Conservation (phyloP, 805 yeast species). For the Kodamaea laetipori region DNA sequence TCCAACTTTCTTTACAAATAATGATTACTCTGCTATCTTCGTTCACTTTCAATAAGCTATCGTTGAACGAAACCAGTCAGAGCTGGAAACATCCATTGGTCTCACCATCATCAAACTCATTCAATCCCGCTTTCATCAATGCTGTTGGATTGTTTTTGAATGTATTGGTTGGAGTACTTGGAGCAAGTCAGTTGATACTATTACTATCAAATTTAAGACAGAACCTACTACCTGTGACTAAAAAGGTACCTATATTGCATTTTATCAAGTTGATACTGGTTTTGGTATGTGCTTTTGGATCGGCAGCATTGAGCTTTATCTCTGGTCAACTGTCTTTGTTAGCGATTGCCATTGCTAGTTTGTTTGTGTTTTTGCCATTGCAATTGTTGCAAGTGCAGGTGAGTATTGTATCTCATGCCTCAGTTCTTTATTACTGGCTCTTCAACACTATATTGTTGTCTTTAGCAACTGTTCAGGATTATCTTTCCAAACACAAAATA, state of each 20-base stretch:
- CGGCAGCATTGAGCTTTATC: background rate
- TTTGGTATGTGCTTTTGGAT: background rate
- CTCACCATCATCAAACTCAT: constrained; percentile 17
- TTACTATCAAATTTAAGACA: constrained; percentile 13
- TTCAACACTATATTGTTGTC: constrained; percentile 13
- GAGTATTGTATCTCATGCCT: constrained; percentile 24
- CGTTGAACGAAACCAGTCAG: background rate
- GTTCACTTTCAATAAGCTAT: no score
- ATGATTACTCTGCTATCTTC: no score
- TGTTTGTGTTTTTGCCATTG: constrained; percentile 23
- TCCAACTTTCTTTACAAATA: no score
- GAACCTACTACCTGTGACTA: constrained; percentile 18
- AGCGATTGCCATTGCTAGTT: background rate
- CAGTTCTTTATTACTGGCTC: constrained; percentile 28
- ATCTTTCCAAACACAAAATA: constrained; percentile 21
- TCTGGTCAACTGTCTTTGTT: constrained; percentile 5
- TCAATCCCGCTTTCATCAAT: constrained; percentile 28
- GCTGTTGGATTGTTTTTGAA: constrained; percentile 14
- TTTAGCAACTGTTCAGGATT: constrained; percentile 21
- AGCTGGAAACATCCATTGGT: constrained; percentile 3
- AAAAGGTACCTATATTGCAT: constrained; percentile 12
- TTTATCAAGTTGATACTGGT: constrained; percentile 4
- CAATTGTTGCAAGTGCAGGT: constrained; percentile 25
- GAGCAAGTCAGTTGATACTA: constrained; percentile 19
- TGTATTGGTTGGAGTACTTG: constrained; percentile 17